Conservation (phyloP, 805 yeast genomes). For the Sporopachydermia quercuum region DNA sequence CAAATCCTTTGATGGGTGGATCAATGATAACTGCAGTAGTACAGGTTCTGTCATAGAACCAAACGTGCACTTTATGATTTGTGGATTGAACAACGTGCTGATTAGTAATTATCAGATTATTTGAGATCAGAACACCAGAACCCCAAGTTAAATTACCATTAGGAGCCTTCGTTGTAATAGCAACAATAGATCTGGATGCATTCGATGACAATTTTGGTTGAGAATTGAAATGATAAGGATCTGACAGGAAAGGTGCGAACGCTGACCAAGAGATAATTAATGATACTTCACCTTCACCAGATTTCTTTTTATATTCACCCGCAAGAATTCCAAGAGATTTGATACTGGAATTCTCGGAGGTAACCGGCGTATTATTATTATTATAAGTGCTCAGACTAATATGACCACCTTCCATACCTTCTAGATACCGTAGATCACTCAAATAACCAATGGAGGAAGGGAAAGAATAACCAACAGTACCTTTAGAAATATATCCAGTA, state of each 20-base stretch:
- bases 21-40: constrained; percentile 7
- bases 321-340: constrained; percentile 15
- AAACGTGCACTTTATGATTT: constrained; percentile 7
- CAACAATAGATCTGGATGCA: constrained; percentile 4
- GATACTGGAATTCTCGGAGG: no score
- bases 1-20: constrained; percentile 16
- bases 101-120: constrained; percentile 17
- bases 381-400: constrained; percentile 5
- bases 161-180: constrained; percentile 5
- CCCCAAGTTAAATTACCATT: constrained; percentile 20
- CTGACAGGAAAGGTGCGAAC: background rate
- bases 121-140: constrained; percentile 18
- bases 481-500: constrained; percentile 15
- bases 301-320: constrained; percentile 13
- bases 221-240: background rate
- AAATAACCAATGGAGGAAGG: constrained; percentile 6
- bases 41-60: constrained; percentile 6
- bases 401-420: constrained; percentile 22
- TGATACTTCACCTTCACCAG: constrained; percentile 19
- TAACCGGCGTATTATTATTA: constrained; percentile 2
- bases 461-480: constrained; percentile 12
- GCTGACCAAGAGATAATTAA: constrained; percentile 13
- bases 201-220: background rate
- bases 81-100: constrained; percentile 15
- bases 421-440: constrained; percentile 18